Conservation (phyloP, 208 protist species). For the Lotmaria passim region DNA sequence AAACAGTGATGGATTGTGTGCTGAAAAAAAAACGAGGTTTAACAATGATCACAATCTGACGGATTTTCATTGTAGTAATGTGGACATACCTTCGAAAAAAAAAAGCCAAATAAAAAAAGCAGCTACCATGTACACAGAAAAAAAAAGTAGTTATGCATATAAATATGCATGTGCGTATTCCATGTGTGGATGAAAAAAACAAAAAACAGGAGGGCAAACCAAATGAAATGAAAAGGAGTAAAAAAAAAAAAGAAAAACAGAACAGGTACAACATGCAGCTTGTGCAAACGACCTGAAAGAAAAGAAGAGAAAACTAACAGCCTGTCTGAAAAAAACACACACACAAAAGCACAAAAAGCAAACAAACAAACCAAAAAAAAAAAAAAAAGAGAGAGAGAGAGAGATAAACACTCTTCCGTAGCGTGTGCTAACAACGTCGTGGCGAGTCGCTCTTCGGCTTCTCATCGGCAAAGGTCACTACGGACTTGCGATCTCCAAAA, state of each 20-base stretch:
- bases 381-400: background rate
- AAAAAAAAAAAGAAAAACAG: background rate
- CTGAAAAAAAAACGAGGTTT: background rate
- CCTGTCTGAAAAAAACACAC: constrained; percentile 17
- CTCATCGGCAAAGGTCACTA: constrained; percentile 14
- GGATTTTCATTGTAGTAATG: too few species aligned
- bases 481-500: constrained; percentile 1
- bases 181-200: too few species aligned
- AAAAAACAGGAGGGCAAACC: constrained; percentile 6
- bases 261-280: too few species aligned
- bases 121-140: too few species aligned
- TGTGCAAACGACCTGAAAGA: background rate
- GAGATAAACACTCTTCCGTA: background rate
- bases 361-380: background rate
- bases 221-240: constrained; percentile 15
- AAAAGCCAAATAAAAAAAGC: too few species aligned
- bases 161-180: too few species aligned
- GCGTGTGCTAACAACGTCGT: background rate
- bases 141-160: too few species aligned
- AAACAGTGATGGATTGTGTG: background rate
- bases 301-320: background rate
- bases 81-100: too few species aligned
- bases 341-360: background rate
- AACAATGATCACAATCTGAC: too few species aligned
- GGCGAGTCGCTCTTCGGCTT: background rate